Conservation (phyloP, 306 rosid species). For the Carpinus viminea region DNA sequence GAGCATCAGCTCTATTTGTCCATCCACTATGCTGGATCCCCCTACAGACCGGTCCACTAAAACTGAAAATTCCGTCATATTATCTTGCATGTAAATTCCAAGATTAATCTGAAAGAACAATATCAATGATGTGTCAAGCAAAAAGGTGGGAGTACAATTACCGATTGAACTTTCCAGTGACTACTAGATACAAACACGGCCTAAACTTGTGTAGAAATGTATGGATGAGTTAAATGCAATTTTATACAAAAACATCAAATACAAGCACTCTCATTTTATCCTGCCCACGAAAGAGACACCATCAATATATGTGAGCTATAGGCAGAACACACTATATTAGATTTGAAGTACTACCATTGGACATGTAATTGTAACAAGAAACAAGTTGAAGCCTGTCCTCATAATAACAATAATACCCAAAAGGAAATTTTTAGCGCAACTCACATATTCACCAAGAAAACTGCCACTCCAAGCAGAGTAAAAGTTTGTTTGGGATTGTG, state of each 20-base stretch:
- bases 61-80: conserved; percentile 61
- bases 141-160: not conserved
- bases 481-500: too few species aligned
- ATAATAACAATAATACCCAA: too few species aligned
- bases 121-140: not conserved
- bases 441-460: conserved; percentile 10
- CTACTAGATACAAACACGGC: not conserved
- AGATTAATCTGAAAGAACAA: conserved; percentile 64
- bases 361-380: not conserved
- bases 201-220: conserved; percentile 1
- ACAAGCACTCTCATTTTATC: not conserved
- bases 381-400: not conserved
- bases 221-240: not conserved
- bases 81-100: conserved; percentile 64
- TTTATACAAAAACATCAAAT: not conserved
- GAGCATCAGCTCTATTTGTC: conserved; percentile 79
- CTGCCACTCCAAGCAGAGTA: conserved; percentile 14
- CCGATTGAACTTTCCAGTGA: not conserved
- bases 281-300: not conserved
- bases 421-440: conserved; percentile 1
- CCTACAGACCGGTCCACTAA: conserved; percentile 83
- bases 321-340: not conserved
- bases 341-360: not conserved
- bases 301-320: not conserved
- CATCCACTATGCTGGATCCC: conserved; percentile 79